Conservation (phyloP, 306 rosid genomes). For the Vigna unguiculata region DNA sequence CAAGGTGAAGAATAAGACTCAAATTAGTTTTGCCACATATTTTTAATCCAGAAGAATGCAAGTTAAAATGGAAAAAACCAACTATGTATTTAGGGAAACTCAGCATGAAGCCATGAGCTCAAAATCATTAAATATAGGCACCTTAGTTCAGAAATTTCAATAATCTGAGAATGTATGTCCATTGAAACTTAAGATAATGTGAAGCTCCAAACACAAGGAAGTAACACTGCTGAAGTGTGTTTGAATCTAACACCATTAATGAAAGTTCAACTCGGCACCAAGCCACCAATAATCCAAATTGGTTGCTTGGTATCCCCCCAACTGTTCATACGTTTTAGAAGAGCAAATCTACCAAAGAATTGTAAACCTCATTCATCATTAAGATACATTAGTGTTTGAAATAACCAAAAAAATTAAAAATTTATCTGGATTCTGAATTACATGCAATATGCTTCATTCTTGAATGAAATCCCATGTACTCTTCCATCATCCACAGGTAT, state of each 20-base stretch:
- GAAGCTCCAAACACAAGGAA: slow-evolving; percentile 24
- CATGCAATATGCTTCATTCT: slow-evolving; percentile 27
- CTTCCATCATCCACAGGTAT: neutral
- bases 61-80: neutral
- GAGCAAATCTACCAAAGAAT: neutral
- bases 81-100: slow-evolving; percentile 28
- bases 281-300: slow-evolving; percentile 7
- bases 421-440: neutral
- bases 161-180: neutral
- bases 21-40: neutral
- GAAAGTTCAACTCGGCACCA: slow-evolving; percentile 25
- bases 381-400: slow-evolving; percentile 15
- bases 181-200: slow-evolving; percentile 10
- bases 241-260: neutral
- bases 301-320: neutral
- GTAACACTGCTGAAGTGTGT: slow-evolving; percentile 1
- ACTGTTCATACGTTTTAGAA: neutral
- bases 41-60: neutral
- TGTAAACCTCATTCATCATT: neutral
- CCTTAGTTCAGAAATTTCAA: slow-evolving; percentile 7
- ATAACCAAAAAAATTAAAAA: slow-evolving; percentile 1
- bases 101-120: neutral
- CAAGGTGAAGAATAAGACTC: neutral
- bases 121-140: slow-evolving; percentile 11
- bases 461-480: slow-evolving; percentile 26